phyloP scores from a whole-genome alignment of 129 eudicot species.

The Flaveria ramosissima region DNA sequence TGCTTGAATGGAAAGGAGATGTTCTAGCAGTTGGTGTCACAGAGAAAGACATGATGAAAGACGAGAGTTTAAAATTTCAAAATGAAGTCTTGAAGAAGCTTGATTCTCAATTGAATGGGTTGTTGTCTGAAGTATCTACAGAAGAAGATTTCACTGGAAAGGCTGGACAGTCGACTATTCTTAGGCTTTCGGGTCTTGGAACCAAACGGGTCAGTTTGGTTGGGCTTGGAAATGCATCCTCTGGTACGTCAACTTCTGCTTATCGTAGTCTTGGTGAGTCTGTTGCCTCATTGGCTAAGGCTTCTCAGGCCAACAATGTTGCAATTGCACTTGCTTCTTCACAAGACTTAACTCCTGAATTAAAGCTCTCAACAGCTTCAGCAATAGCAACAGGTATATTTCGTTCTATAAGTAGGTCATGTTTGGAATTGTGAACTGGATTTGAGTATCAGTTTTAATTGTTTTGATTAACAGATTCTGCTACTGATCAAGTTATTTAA shows the following conservation, averaged over 20 bases:
- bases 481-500: not conserved
- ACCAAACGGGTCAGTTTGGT: conserved; percentile 78
- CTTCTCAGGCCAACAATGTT: conserved; percentile 80
- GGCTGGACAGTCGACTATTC: conserved; percentile 75
- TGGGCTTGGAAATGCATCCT: conserved; percentile 69
- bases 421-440: not conserved
- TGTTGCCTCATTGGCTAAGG: conserved; percentile 81
- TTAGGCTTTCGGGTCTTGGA: conserved; percentile 79
- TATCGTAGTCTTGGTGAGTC: conserved; percentile 88
- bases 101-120: conserved; percentile 69
- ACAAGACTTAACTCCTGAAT: conserved; percentile 58
- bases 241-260: conserved; percentile 40
- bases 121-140: conserved; percentile 70
- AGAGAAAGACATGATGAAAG: conserved; percentile 83
- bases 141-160: conserved; percentile 98
- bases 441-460: not conserved
- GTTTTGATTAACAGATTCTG: not conserved
- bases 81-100: conserved; percentile 60
- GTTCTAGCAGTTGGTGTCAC: conserved; percentile 87
- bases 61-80: conserved; percentile 67
- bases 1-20: conserved; percentile 96
- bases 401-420: not conserved
- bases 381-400: conserved; percentile 77
- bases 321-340: conserved; percentile 86
- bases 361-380: conserved; percentile 63